Evolutionary conservation across 1,284 basidiomycete genomes (phyloP).

Genomic region (Schizophyllum commune): DNA sequence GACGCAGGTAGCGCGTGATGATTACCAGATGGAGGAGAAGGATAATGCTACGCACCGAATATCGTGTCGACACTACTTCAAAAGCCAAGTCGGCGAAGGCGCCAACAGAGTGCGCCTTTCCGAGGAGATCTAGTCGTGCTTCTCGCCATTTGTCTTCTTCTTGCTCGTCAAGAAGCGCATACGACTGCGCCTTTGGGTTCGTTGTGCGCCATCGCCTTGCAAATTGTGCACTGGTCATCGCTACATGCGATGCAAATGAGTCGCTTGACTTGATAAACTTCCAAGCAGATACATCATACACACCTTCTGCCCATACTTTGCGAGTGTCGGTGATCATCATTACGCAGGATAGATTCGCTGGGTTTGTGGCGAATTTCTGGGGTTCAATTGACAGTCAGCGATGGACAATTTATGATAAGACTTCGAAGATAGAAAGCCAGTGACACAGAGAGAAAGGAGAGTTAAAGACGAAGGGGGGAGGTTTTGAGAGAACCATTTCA

Average conservation of each 20-base stretch:
- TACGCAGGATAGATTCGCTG: constrained; percentile 46
- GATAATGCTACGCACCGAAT: constrained; percentile 39
- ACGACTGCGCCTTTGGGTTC: constrained; percentile 29
- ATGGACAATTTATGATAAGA: constrained; percentile 25
- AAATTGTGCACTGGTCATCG: constrained; percentile 49
- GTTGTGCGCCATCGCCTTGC: constrained; percentile 59
- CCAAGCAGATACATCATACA: constrained; percentile 3
- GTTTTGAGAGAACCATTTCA: constrained; percentile 15
- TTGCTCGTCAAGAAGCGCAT: constrained; percentile 18
- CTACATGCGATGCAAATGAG: constrained; percentile 26
- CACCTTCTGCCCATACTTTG: constrained; percentile 70
- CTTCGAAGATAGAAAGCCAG: constrained; percentile 5
- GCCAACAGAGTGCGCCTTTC: constrained; percentile 49
- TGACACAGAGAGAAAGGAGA: not conserved
- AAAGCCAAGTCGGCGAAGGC: constrained; percentile 51
- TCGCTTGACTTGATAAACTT: not conserved
- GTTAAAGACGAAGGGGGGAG: too few relatives aligned
- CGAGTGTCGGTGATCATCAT: constrained; percentile 68
- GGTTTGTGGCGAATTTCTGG: constrained; percentile 28
- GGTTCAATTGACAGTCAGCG: constrained; percentile 33
- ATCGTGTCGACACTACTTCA: constrained; percentile 45
- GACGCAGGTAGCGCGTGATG: not conserved
- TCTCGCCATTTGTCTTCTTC: constrained; percentile 54
- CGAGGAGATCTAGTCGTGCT: constrained; percentile 41
- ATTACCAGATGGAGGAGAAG: constrained; percentile 1